Conservation (phyloP, 2,329 filamentous ascomycete species). For the Penicillium sp. region DNA sequence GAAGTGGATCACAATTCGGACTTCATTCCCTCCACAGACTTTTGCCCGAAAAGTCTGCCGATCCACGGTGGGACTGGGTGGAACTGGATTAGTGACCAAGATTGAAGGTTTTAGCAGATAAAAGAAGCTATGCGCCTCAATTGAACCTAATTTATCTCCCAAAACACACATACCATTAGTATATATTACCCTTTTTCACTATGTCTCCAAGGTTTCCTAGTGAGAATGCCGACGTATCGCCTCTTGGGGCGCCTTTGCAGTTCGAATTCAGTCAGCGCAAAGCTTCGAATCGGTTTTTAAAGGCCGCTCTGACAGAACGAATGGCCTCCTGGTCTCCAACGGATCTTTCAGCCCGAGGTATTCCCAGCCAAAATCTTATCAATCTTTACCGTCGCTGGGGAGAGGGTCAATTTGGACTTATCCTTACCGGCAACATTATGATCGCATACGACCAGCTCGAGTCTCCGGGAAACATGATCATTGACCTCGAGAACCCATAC, state of each 20-base stretch:
- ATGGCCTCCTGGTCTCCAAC: constrained; percentile 60
- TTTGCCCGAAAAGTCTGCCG: neutral
- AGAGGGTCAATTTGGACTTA: constrained; percentile 16
- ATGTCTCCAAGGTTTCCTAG: constrained; percentile 1
- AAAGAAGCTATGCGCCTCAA: neutral
- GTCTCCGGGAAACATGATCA: constrained; percentile 27
- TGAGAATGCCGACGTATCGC: constrained; percentile 29
- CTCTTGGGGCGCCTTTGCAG: constrained; percentile 48
- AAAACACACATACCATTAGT: too few relatives aligned
- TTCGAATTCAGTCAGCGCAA: constrained; percentile 54
- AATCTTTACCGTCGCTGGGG: constrained; percentile 49
- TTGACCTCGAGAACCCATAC: constrained; percentile 24
- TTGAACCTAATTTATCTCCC: neutral
- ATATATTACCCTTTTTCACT: neutral
- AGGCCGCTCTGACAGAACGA: constrained; percentile 65
- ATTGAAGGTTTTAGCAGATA: neutral
- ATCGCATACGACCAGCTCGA: constrained; percentile 27
- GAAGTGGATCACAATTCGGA: neutral
- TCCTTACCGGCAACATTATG: constrained; percentile 28
- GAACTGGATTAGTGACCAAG: neutral
- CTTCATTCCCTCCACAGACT: neutral
- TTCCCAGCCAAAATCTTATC: constrained; percentile 53
- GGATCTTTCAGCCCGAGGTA: constrained; percentile 51
- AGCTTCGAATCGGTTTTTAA: constrained; percentile 64
- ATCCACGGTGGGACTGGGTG: neutral